Base-by-base conservation (phyloP, 371 early-diverging fungal species). In the Gilbertella persicaria region DNA sequence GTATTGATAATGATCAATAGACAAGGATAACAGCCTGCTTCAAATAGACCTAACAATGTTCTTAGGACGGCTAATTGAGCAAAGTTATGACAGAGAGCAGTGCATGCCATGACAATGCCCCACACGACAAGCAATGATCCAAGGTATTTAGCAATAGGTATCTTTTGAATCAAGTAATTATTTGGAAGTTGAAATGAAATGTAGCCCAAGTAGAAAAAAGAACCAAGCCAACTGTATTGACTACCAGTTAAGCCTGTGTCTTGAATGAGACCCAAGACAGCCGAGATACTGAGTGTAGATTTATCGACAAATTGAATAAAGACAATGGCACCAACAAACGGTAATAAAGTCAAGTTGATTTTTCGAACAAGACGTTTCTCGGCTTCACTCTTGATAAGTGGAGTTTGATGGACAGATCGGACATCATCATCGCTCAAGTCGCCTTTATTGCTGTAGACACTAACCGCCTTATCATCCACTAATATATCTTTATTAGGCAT, bases 291-390 rank as follows among this genome's bases (percentile, higher is more conserved):
- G 13, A 72, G 38, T 23, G 67, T 44, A 5, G 69, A 49, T 51
- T 72, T 72, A 21, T 72, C 73, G 7, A 64, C 64, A 39, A 71
- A 71, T 48, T 64, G 65, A 16, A 65, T 62, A 41, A 69, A 62
- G 4, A 66, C 47, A 52, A 66, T 64, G 6, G 54, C 39, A 35
- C 67, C 53, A 16, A 64, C 45, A 36, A 69, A 55, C 3, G 73
- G 73, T 3, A 66, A 21, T 1, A 69, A 35, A 0, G 53, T 59
- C 9, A 19, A 53, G 33, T 73, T 66, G 20, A 73, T 48, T 26
- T 64, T 73, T 8, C 64, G 46, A 1, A 69, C 47, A 4, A 67
- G 45, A n/a, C 24, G 45, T 26, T 67, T 69, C 26, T 73, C 70
- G 12, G 57, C 59, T 42, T 56, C 61, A 21, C 44, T 37, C n/a